phyloP scores from a whole-genome alignment of 345 rosid species.

The Aquilaria sinensis region DNA sequence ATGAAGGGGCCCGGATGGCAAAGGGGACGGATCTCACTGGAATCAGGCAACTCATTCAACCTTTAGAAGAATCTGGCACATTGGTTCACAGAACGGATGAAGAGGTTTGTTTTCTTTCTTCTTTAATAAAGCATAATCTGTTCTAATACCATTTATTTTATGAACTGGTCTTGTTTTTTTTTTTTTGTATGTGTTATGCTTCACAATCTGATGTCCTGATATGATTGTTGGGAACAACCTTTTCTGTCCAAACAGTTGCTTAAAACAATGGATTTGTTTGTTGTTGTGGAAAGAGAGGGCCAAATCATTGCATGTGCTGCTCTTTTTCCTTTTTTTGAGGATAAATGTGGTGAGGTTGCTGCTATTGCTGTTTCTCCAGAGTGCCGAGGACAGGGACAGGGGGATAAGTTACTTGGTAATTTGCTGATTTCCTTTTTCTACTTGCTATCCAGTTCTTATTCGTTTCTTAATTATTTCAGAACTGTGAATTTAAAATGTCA shows the following conservation, averaged over 20 bases:
- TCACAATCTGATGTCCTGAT: slow-evolving; percentile 7
- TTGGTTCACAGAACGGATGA: slow-evolving; percentile 65
- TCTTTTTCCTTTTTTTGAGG: slow-evolving; percentile 72
- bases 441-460: background rate
- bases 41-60: slow-evolving; percentile 62
- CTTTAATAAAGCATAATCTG: background rate
- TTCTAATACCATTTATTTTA: too few species aligned
- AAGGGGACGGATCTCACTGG: slow-evolving; percentile 62
- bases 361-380: slow-evolving; percentile 90
- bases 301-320: slow-evolving; percentile 95
- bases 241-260: slow-evolving; percentile 40
- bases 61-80: slow-evolving; percentile 68
- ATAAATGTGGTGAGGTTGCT: slow-evolving; percentile 90
- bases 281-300: slow-evolving; percentile 89
- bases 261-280: slow-evolving; percentile 50
- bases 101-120: slow-evolving; percentile 42
- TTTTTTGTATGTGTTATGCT: slow-evolving; percentile 1
- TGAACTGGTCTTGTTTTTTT: slow-evolving; percentile 1
- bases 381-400: slow-evolving; percentile 95
- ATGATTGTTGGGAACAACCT: slow-evolving; percentile 2
- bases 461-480: background rate
- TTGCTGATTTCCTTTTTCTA: background rate
- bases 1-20: slow-evolving; percentile 88
- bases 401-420: slow-evolving; percentile 91
- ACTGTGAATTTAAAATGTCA: too few species aligned